A percentile compares a stretch with the other conserved stretches of the same genome.
Conservation (phyloP, 2,329 filamentous ascomycete species). For the Fusarium poae region DNA sequence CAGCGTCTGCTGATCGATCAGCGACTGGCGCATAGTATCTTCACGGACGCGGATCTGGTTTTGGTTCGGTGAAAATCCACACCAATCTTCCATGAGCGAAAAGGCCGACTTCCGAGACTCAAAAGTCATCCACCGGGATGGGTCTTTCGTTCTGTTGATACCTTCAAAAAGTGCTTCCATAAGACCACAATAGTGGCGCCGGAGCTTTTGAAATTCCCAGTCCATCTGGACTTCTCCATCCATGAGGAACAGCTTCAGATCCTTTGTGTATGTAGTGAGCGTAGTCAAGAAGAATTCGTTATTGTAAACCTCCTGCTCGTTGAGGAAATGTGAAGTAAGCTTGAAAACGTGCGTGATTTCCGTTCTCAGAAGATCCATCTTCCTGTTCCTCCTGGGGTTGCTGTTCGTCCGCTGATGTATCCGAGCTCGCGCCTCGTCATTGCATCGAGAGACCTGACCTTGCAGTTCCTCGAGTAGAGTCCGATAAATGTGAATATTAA, state of each 20-base stretch:
- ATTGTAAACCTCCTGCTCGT: conserved; percentile 80
- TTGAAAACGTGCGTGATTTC: conserved; percentile 98
- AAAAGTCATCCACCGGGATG: conserved; percentile 96
- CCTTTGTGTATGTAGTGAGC: conserved; percentile 88
- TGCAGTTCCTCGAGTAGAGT: conserved; percentile 91
- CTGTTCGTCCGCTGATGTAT: conserved; percentile 90
- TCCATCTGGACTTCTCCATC: conserved; percentile 95
- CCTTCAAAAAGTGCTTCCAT: conserved; percentile 94
- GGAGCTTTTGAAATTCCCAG: conserved; percentile 91
- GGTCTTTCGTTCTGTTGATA: conserved; percentile 86
- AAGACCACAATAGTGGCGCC: conserved; percentile 93
- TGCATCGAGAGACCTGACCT: conserved; percentile 85
- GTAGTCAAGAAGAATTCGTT: conserved; percentile 94
- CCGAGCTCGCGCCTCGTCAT: conserved; percentile 86
- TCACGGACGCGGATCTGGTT: conserved; percentile 83
- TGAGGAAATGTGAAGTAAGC: conserved; percentile 89
- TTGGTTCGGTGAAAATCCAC: conserved; percentile 94
- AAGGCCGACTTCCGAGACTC: conserved; percentile 96
- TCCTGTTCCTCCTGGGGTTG: conserved; percentile 82
- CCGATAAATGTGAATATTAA: conserved; percentile 93
- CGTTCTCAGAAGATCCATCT: conserved; percentile 87
- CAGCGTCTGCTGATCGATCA: conserved; percentile 82
- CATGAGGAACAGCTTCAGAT: conserved; percentile 93
- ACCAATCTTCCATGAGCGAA: conserved; percentile 98
- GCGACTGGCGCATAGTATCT: conserved; percentile 86